A percentile compares a stretch with the other conserved stretches of the same genome.
phyloP scores from a whole-genome alignment of 140 eudicot genomes.

The Senecio squalidus region DNA sequence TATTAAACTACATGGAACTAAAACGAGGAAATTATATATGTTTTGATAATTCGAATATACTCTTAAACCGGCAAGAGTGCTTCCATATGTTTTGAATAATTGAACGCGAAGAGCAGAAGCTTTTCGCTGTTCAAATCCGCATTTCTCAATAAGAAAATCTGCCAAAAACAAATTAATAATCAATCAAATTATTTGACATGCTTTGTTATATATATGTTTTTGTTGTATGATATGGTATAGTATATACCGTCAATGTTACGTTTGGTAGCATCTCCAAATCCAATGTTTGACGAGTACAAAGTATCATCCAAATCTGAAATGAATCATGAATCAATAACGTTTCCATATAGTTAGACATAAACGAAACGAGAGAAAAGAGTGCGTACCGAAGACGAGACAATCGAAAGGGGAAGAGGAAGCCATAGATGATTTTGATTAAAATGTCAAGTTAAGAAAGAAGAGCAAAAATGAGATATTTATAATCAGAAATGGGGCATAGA shows the following conservation, averaged over 20 bases:
- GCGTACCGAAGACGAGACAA: constrained; percentile 70
- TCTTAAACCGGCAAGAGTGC: constrained; percentile 88
- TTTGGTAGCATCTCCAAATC: constrained; percentile 63
- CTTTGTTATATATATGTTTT: too few species aligned
- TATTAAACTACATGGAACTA: too few species aligned
- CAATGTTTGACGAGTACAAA: constrained; percentile 63
- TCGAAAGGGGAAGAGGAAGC: constrained; percentile 68
- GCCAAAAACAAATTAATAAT: neutral
- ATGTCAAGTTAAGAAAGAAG: too few species aligned
- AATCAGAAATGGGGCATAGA: too few species aligned
- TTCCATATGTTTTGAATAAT: constrained; percentile 81
- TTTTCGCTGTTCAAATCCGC: constrained; percentile 54
- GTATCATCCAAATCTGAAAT: constrained; percentile 93
- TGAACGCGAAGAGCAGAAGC: constrained; percentile 70
- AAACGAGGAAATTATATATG: too few species aligned
- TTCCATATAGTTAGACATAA: neutral
- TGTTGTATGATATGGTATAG: neutral
- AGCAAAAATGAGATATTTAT: too few species aligned
- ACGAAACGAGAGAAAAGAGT: neutral
- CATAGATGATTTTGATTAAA: too few species aligned
- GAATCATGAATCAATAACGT: neutral
- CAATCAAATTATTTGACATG: too few species aligned
- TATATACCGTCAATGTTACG: constrained; percentile 70
- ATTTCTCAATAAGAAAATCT: constrained; percentile 75
- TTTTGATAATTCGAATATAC: constrained; percentile 21